These are phyloP conservation scores for Aspergillus bertholletiae DNA, from an alignment of 495 filamentous ascomycete genomes.

Conservation along the genomic window DNA sequence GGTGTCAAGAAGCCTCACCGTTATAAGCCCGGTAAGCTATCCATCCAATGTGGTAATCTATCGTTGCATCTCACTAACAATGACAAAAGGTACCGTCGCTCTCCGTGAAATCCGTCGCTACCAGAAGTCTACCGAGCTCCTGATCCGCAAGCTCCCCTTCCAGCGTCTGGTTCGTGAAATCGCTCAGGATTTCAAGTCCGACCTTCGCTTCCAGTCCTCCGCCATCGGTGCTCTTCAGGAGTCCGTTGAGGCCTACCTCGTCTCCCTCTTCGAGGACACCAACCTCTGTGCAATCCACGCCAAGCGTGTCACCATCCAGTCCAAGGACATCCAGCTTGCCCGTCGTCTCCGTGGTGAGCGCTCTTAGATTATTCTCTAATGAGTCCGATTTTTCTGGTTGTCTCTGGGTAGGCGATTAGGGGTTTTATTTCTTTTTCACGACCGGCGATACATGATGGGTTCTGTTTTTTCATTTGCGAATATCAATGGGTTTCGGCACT, in stretches of 20 bases:
- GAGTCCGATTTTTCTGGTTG: conserved; percentile 32
- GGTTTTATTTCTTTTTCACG: conserved; percentile 46
- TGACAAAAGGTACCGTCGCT: conserved; percentile 84
- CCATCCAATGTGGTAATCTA: conserved; percentile 3
- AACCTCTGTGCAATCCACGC: conserved; percentile 99
- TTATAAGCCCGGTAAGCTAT: conserved; percentile 90
- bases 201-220: conserved; percentile 99
- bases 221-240: conserved; percentile 99
- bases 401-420: conserved; percentile 46
- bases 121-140: conserved; percentile 99
- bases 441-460: conserved; percentile 51
- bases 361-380: conserved; percentile 50
- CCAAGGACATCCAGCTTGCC: conserved; percentile 96
- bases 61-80: conserved; percentile 27
- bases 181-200: conserved; percentile 99
- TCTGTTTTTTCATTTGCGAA: conserved; percentile 36
- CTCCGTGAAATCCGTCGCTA: conserved; percentile 99
- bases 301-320: conserved; percentile 97
- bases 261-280: conserved; percentile 99
- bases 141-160: conserved; percentile 99
- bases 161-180: conserved; percentile 99
- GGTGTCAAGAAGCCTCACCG: conserved; percentile 99
- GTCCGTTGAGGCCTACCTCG: conserved; percentile 99
- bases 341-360: conserved; percentile 96
- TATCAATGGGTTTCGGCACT: conserved; percentile 44